Percentiles rank a stretch among this genome's conserved stretches.
Evolutionary conservation across 768 basidiomycete genomes (phyloP).

Genomic region (Lactifluus hygrophoroides): DNA sequence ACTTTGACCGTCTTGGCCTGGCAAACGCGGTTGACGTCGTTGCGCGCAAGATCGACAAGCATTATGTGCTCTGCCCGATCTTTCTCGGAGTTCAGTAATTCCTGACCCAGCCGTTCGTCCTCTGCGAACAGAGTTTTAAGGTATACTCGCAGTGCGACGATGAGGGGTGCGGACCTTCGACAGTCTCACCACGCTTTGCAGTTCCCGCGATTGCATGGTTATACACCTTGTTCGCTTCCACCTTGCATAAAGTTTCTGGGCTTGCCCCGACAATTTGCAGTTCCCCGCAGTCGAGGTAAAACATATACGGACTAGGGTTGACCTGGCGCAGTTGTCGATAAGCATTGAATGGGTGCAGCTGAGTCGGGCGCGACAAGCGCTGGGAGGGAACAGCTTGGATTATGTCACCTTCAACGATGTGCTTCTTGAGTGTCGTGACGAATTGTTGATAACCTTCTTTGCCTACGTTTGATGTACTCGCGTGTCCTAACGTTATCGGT

Average conservation of each 20-base stretch:
- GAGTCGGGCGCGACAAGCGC: constrained; percentile 74
- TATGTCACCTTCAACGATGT: constrained; percentile 93
- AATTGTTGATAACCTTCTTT: constrained; percentile 86
- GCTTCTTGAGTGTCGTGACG: constrained; percentile 87
- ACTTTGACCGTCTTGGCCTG: constrained; percentile 92
- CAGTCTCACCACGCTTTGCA: constrained; percentile 73
- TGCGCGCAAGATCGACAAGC: constrained; percentile 95
- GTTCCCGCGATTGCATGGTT: constrained; percentile 99
- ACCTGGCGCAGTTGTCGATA: constrained; percentile 90
- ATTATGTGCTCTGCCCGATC: constrained; percentile 98
- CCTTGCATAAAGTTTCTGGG: constrained; percentile 95
- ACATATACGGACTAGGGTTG: constrained; percentile 99
- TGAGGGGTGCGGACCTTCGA: constrained; percentile 56
- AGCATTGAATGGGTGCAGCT: constrained; percentile 93
- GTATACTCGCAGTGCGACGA: not conserved
- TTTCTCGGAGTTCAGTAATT: constrained; percentile 78
- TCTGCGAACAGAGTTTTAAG: constrained; percentile 42
- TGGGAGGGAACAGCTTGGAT: constrained; percentile 99
- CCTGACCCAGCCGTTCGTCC: constrained; percentile 71
- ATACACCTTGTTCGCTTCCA: constrained; percentile 83
- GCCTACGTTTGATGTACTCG: constrained; percentile 84
- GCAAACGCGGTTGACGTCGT: constrained; percentile 98
- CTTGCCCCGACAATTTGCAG: constrained; percentile 96
- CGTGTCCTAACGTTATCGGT: constrained; percentile 53
- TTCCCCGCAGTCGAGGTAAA: constrained; percentile 90